phyloP scores from a whole-genome alignment of 2,329 filamentous ascomycete species.

The Alternaria dauci region DNA sequence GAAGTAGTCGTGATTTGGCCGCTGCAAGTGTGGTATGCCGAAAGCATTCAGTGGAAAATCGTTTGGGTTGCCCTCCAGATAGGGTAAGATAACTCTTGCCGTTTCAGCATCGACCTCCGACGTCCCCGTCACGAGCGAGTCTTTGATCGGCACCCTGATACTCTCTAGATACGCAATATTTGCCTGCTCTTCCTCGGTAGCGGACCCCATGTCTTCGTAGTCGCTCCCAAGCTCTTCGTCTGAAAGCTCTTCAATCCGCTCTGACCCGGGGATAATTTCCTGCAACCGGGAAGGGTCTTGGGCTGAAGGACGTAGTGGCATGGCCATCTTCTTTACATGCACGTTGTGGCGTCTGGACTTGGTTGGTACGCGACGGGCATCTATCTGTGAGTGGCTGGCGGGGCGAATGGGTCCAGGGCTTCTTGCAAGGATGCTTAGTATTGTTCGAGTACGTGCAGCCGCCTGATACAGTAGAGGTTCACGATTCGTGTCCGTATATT shows the following conservation, averaged over 20 bases:
- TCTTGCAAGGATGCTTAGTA: slow-evolving; percentile 32
- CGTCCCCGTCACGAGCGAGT: slow-evolving; percentile 72
- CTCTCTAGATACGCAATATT: slow-evolving; percentile 43
- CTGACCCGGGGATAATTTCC: slow-evolving; percentile 34
- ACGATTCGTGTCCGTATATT: slow-evolving; percentile 4
- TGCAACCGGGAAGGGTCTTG: slow-evolving; percentile 35
- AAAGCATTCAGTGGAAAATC: slow-evolving; percentile 68
- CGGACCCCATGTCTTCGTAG: slow-evolving; percentile 50
- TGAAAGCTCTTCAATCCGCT: slow-evolving; percentile 50
- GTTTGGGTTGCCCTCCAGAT: slow-evolving; percentile 65
- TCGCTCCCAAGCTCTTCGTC: slow-evolving; percentile 39
- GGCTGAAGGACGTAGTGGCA: slow-evolving; percentile 29
- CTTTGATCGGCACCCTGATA: slow-evolving; percentile 66
- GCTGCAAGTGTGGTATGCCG: slow-evolving; percentile 78
- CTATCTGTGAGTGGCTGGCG: slow-evolving; percentile 29
- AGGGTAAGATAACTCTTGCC: slow-evolving; percentile 72
- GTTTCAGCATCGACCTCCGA: slow-evolving; percentile 74
- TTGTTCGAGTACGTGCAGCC: slow-evolving; percentile 33
- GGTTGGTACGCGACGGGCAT: slow-evolving; percentile 20
- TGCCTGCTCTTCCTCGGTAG: slow-evolving; percentile 37
- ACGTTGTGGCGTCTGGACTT: slow-evolving; percentile 5
- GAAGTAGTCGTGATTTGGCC: slow-evolving; percentile 68
- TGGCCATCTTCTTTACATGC: slow-evolving; percentile 36
- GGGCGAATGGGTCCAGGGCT: slow-evolving; percentile 32
- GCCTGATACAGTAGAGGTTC: slow-evolving; percentile 19